phyloP scores from a whole-genome alignment of 1,139 yeast species.

The Geotrichum siamense region DNA sequence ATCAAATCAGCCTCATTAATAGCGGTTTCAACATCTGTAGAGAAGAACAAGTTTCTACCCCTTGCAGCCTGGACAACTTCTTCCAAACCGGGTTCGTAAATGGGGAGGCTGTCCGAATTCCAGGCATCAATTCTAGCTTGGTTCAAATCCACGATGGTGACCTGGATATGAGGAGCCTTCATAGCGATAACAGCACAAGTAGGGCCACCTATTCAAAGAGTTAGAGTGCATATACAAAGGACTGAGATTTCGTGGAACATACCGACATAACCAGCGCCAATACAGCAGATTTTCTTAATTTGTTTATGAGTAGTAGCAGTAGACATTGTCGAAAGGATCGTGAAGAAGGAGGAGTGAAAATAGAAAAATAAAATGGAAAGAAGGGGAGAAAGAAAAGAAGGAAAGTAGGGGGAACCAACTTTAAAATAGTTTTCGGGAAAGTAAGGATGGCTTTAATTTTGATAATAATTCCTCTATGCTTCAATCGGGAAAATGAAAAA shows the following conservation, averaged over 20 bases:
- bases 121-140: conserved; percentile 29
- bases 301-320: conserved; percentile 1
- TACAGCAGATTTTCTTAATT: conserved; percentile 25
- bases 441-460: no score
- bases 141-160: conserved; percentile 29
- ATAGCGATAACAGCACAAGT: conserved; percentile 28
- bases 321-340: no score
- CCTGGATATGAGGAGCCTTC: conserved; percentile 26
- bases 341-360: neutral
- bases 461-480: no score
- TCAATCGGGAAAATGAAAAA: no score
- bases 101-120: conserved; percentile 28
- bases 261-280: conserved; percentile 31
- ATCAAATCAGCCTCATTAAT: conserved; percentile 29
- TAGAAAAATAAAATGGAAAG: neutral
- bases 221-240: neutral
- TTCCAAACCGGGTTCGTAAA: conserved; percentile 30
- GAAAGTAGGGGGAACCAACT: no score
- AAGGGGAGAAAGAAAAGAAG: no score
- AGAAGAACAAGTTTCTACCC: conserved; percentile 28
- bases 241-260: conserved; percentile 11
- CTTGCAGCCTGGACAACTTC: conserved; percentile 27
- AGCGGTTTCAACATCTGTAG: conserved; percentile 28
- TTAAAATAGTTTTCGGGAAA: no score
- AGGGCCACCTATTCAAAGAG: conserved; percentile 23